Conservation (phyloP, 192 early-diverging fungal genomes). For the Backusella tuberculispora region DNA sequence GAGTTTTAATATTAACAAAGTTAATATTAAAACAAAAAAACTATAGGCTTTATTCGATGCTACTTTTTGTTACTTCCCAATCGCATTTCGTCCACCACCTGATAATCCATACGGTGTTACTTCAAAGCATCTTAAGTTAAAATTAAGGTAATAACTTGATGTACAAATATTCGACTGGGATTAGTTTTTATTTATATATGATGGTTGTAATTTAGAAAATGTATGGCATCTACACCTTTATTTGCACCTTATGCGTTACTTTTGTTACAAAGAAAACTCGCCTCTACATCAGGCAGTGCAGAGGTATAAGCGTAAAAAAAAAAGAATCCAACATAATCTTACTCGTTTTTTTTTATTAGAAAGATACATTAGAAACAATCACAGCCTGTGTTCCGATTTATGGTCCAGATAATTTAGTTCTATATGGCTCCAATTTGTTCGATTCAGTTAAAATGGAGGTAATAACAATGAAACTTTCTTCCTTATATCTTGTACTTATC, state of each 20-base stretch:
- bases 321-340: neutral
- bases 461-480: neutral
- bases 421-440: conserved; percentile 73
- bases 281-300: conserved; percentile 80
- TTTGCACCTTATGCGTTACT: conserved; percentile 85
- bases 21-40: neutral
- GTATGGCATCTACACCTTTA: conserved; percentile 79
- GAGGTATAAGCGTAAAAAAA: conserved; percentile 59
- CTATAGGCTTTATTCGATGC: conserved; percentile 89
- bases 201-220: conserved; percentile 47
- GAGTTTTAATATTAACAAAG: conserved; percentile 13
- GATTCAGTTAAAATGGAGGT: conserved; percentile 73
- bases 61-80: conserved; percentile 99
- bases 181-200: neutral
- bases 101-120: conserved; percentile 96
- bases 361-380: conserved; percentile 91
- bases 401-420: conserved; percentile 63
- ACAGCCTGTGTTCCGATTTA: conserved; percentile 79
- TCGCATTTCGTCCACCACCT: conserved; percentile 95
- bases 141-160: conserved; percentile 55
- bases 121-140: conserved; percentile 84
- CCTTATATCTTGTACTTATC: neutral
- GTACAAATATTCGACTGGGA: neutral
- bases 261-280: conserved; percentile 87
- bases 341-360: conserved; percentile 41